Conservation (phyloP, 495 filamentous ascomycete species). For the Lindgomyces ingoldianus region DNA sequence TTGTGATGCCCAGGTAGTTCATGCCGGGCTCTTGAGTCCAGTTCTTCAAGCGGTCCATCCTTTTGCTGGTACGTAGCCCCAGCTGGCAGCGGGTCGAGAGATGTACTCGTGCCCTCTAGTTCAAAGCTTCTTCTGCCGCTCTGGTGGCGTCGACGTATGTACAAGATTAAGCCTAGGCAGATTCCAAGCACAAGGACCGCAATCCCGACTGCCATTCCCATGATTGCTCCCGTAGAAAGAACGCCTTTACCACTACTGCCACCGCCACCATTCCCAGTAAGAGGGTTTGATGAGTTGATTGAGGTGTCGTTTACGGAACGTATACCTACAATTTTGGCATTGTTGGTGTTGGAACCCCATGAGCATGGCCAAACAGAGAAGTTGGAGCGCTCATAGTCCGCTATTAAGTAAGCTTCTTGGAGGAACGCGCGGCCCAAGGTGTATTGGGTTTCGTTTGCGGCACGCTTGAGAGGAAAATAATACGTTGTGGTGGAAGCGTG, state of each 20-base stretch:
- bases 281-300: slow-evolving; percentile 51
- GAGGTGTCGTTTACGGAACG: slow-evolving; percentile 32
- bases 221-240: slow-evolving; percentile 30
- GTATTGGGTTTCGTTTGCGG: slow-evolving; percentile 55
- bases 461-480: slow-evolving; percentile 58
- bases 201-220: slow-evolving; percentile 49
- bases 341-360: slow-evolving; percentile 61
- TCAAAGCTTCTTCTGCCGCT: not conserved
- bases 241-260: slow-evolving; percentile 1
- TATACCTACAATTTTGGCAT: slow-evolving; percentile 54
- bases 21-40: slow-evolving; percentile 9
- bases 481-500: slow-evolving; percentile 45
- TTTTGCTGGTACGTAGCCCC: not conserved
- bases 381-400: slow-evolving; percentile 49
- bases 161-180: not conserved
- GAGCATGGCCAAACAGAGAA: slow-evolving; percentile 54
- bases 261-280: slow-evolving; percentile 19
- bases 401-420: slow-evolving; percentile 57
- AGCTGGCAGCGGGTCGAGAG: not conserved
- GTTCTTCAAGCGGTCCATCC: not conserved
- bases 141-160: not conserved
- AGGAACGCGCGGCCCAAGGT: slow-evolving; percentile 58
- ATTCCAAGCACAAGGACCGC: slow-evolving; percentile 44
- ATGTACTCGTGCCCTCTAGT: not conserved
- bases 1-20: slow-evolving; percentile 13